These are phyloP conservation scores for Microthlaspi erraticum DNA, from an alignment of 345 rosid genomes.

Conservation along the genomic window DNA sequence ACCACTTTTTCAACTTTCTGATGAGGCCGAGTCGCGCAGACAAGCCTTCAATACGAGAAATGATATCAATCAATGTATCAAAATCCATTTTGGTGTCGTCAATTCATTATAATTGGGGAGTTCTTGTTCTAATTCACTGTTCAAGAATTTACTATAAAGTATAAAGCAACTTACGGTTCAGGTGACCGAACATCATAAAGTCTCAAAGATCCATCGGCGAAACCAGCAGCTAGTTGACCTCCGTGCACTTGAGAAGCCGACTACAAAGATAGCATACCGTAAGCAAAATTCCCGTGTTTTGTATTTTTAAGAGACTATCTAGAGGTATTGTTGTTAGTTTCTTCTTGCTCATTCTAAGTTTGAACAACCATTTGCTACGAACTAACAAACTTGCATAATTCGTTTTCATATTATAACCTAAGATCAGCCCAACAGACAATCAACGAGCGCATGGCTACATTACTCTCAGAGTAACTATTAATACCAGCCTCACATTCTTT, in stretches of 20 bases:
- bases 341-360: conserved; percentile 23
- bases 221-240: conserved; percentile 89
- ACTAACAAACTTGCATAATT: not conserved
- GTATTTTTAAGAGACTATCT: conserved; percentile 1
- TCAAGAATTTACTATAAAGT: conserved; percentile 8
- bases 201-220: conserved; percentile 87
- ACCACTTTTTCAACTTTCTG: conserved; percentile 78
- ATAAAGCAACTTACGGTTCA: conserved; percentile 75
- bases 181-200: conserved; percentile 90
- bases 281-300: conserved; percentile 15
- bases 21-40: conserved; percentile 74
- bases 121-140: not conserved
- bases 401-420: not conserved
- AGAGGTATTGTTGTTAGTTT: conserved; percentile 22
- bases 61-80: conserved; percentile 23
- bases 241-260: conserved; percentile 96
- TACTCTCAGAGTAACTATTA: conserved; percentile 11
- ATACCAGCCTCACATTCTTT: conserved; percentile 9
- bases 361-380: conserved; percentile 25
- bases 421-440: conserved; percentile 8
- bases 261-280: conserved; percentile 48
- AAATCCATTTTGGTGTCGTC: not conserved
- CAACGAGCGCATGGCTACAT: conserved; percentile 6
- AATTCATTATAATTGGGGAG: conserved; percentile 8
- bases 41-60: conserved; percentile 62